Base-by-base conservation (phyloP, 2,329 filamentous ascomycete genomes). In the Myriosclerotinia scirpicola region DNA sequence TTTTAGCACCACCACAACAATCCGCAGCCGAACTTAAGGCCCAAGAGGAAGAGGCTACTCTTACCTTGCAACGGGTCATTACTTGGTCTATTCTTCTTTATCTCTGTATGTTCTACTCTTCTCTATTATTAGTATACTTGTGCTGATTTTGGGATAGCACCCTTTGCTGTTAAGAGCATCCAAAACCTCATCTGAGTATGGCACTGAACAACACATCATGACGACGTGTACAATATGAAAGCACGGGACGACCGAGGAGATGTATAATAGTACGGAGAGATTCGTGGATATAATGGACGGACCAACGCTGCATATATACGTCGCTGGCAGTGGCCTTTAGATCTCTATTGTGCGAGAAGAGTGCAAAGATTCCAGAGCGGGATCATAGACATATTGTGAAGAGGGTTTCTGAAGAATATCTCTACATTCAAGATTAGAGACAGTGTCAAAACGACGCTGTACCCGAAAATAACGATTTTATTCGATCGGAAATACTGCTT, bases 41-140 rank as follows among this genome's bases (percentile, higher is more conserved):
- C 75, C 84, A 88, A 77, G 90, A 93, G 82, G 81, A 82, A 68
- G 85, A 89, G 77, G 90, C 91, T 61, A 81, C 81, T 74, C 82
- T 83, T 72, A 90, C 88, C 61, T 81, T 94, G 72, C 87, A 90
- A 80, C 84, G 83, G 74, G 89, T 89, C 69, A 76, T 89, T 65
- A 83, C 85, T 50, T 86, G 87, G 20, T 88, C 87, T 70, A 81
- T 88, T 50, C 78, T 90, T 60, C 83, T 95, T 59, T 94, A 94
- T 77, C 80, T 95, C 68, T 92, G 91, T 95, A 86, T 67, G 90
- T 71, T 38, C 4, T 42, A 11, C 30, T 50, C 9, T 36, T 56
- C 34, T 14, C n/a, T 34, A 22, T 36, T 15, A 15, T 20, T 40
- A 20, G 7, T 7, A 2, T 34, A 55, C n/a, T 54, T 70, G 69